phyloP scores from a whole-genome alignment of 345 rosid species.

The Kernera saxatilis region DNA sequence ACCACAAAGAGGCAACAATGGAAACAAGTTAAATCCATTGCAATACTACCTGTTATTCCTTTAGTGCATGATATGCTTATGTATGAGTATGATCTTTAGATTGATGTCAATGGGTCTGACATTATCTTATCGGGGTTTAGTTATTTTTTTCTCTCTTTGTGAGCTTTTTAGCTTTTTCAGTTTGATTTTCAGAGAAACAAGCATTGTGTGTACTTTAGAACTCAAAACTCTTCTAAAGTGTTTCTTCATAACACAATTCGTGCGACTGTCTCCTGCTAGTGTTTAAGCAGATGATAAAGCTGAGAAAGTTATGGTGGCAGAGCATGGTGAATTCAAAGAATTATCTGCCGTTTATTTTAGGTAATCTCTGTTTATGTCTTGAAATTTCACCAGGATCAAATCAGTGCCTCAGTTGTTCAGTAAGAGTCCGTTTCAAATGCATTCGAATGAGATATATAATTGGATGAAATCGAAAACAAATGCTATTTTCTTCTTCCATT shows the following conservation, averaged over 20 bases:
- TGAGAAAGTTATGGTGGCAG: not conserved
- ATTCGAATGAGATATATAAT: not conserved
- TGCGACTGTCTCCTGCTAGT: not conserved
- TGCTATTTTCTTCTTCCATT: not conserved
- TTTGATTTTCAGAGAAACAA: constrained; percentile 1
- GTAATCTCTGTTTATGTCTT: not conserved
- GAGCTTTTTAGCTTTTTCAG: constrained; percentile 1
- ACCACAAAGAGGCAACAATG: constrained; percentile 52
- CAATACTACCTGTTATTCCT: constrained; percentile 7
- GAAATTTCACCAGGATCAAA: not conserved
- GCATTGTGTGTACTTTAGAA: constrained; percentile 5
- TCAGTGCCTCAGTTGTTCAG: not conserved
- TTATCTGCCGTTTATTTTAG: too few relatives aligned
- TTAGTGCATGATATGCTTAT: constrained; percentile 20
- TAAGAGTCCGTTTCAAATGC: too few relatives aligned
- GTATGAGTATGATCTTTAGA: constrained; percentile 26
- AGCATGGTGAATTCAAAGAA: not conserved
- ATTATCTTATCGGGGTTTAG: constrained; percentile 1
- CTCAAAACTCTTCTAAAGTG: not conserved
- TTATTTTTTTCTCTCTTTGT: not conserved
- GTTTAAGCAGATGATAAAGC: not conserved
- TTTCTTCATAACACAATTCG: not conserved
- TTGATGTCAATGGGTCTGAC: constrained; percentile 9
- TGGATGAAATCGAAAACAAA: not conserved
- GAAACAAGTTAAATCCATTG: constrained; percentile 29